Evolutionary conservation across 2,329 filamentous ascomycete species (phyloP), one percentile per base, ranked within the genome.

Genomic region (Cytospora piceae): DNA sequence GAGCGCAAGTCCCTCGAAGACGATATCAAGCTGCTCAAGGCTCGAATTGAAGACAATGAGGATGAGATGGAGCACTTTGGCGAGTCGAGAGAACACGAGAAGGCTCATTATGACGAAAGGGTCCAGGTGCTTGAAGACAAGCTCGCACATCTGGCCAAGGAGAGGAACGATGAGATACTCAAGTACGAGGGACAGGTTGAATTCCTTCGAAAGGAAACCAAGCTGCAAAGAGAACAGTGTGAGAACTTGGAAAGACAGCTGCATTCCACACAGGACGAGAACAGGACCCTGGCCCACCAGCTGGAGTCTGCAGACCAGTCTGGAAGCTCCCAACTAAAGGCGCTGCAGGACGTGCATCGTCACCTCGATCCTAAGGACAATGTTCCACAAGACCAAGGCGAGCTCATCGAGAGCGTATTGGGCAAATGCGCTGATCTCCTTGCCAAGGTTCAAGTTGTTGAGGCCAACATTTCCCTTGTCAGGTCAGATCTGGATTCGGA

Each of bases 1-100:
- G 94, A 98, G 76, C 87, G 95, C 49, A 92, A 91, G 72, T 90
- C 89, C 12, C 82, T 98, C 0, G 92, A 97, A 71, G 83, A 87
- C 20, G 94, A 98, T 74, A 88, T 95, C 65, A 90, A 88, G 71
- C 85, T 86, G 17, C 84, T 94, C 65, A 94, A 90, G 73, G 83
- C 89, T 62, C 90, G 89, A 61, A 81, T 95, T 0, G 95, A 98
- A 74, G 93, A 98, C 71, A 85, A 91, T 7, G 95, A 99, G 77
- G 94, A 97, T 72, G 94, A 97, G 73, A 86, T 98, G 60, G 94
- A 97, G 71, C 86, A 93, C 67, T 86, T 94, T 63, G 84, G 92
- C 52, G 92, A 93, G 71, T 93, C 91, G 51, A 86, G 92, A 53
- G 93, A 97, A 70, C 90, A 96, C 70, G 91, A 95, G 72, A 91